These are phyloP conservation scores for Kwoniella newhampshirensis DNA, from an alignment of 768 basidiomycete species.

Conservation along the genomic window DNA sequence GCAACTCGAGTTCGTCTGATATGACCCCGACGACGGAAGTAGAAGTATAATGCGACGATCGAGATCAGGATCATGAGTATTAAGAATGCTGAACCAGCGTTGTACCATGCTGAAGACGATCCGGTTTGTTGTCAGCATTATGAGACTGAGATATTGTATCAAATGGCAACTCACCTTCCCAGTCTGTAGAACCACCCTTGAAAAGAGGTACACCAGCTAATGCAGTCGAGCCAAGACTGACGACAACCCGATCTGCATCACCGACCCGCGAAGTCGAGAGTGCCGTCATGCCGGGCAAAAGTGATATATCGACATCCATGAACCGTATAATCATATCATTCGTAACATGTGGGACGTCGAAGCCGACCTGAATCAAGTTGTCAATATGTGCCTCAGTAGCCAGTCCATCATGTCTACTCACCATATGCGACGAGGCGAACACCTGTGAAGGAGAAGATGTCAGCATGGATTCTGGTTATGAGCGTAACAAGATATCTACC, in stretches of 20 bases:
- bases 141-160: neutral
- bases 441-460: constrained; percentile 58
- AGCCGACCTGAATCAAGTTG: constrained; percentile 43
- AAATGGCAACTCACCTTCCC: constrained; percentile 72
- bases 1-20: constrained; percentile 39
- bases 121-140: neutral
- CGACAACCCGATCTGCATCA: constrained; percentile 65
- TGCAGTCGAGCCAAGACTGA: constrained; percentile 56
- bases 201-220: constrained; percentile 65
- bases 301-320: constrained; percentile 84
- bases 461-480: neutral
- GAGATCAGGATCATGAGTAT: constrained; percentile 72
- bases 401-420: constrained; percentile 57
- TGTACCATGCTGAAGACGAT: constrained; percentile 74
- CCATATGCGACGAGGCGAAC: constrained; percentile 96
- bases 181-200: constrained; percentile 67
- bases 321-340: constrained; percentile 99
- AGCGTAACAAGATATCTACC: constrained; percentile 55
- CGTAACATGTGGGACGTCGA: constrained; percentile 77
- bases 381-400: neutral
- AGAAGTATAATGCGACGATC: constrained; percentile 72
- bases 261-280: constrained; percentile 79
- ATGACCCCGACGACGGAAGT: constrained; percentile 65
- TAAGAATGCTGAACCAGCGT: constrained; percentile 82
- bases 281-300: constrained; percentile 76